These are phyloP conservation scores for Scutellaria barbata DNA, from an alignment of 257 asterid species.

Conservation along the genomic window DNA sequence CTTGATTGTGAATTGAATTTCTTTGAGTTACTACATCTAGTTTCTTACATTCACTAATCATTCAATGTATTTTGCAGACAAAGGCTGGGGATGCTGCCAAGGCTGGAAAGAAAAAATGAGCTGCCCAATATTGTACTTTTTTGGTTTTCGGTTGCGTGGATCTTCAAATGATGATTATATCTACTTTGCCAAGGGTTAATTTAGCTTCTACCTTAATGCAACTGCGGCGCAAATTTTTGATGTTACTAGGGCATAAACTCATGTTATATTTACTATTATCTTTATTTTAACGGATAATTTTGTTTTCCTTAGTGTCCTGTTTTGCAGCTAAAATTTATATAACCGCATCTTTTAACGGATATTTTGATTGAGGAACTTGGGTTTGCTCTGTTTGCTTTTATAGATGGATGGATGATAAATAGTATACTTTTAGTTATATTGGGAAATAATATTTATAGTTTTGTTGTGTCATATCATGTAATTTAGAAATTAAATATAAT, in stretches of 20 bases:
- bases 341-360: too few relatives aligned
- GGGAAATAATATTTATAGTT: too few relatives aligned
- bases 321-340: too few relatives aligned
- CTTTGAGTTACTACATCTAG: background rate
- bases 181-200: conserved; percentile 19
- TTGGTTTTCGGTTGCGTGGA: conserved; percentile 16
- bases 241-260: conserved; percentile 16
- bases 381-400: too few relatives aligned
- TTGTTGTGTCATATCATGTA: too few relatives aligned
- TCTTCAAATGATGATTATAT: background rate
- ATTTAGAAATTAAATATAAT: too few relatives aligned
- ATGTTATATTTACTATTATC: background rate
- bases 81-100: conserved; percentile 89
- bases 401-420: too few relatives aligned
- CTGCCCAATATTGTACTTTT: conserved; percentile 26
- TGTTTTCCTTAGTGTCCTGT: background rate
- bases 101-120: conserved; percentile 81
- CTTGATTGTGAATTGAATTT: too few relatives aligned
- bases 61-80: conserved; percentile 49
- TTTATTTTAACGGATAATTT: background rate
- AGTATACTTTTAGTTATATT: too few relatives aligned
- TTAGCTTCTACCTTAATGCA: conserved; percentile 28
- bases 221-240: conserved; percentile 35
- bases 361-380: too few relatives aligned
- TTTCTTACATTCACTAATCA: background rate